Evolutionary conservation across 176 grass and related monocot species (phyloP), one percentile per base, ranked within the genome.

Genomic region (Microstegium vimineum): DNA sequence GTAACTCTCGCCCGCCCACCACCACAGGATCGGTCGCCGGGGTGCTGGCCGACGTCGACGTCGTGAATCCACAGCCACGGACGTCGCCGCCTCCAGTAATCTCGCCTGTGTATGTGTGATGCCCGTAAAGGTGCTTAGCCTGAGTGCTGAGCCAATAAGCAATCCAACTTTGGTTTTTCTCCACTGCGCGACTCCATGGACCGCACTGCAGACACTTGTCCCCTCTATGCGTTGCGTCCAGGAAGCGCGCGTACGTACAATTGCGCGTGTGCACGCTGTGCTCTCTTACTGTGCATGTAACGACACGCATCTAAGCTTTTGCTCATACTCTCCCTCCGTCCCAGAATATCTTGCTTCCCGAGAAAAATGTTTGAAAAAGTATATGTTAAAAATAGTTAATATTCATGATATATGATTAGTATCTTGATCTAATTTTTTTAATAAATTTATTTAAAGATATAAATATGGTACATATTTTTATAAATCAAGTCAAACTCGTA

Each of bases 1-100:
- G 80, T 40, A 82, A 30, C 46, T 78, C 23, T 81, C 84, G 78
- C 23, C 60, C 84, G 61, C 77, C 18, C 61, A 27, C 31, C 45
- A 6, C 86, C 86, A 74, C 80, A 57, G 74, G 41, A 82, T 82
- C 40, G 31, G n/a, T 49, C 45, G 30, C n/a, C 2, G 11, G 40
- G 32, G 27, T 25, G 17, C 42, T 52, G 56, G 59, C 59, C 66
- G 43, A 88, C 68, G 81, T 73, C 32, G 33, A 57, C 45, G 41
- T 26, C 66, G 67, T 15, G 22, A 7, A 83, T 18, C 51, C 74
- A 52, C 74, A 23, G 67, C 86, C 86, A 83, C 59, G 70, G 57
- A 33, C 28, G 86, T 83, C 86, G 66, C 67, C 70, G 40, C 54
- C 74, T 43, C 43, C 71, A 10, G 10, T 18, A 45, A 75, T 30